Conservation (phyloP, 2,329 filamentous ascomycete genomes). For the Aspergillus sp. region DNA sequence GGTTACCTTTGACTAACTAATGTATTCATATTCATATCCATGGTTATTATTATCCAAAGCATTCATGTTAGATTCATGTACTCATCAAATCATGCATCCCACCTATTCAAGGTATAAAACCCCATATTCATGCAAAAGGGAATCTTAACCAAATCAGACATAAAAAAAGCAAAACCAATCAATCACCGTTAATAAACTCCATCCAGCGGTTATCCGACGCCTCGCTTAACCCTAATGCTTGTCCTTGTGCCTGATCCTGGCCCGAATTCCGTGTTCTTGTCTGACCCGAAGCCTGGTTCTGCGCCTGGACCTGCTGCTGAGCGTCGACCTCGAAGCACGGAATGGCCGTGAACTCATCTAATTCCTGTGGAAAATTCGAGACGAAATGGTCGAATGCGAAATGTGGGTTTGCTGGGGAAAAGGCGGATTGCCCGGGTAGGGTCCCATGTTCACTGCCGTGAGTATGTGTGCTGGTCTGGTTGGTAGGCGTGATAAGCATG, state of each 20-base stretch:
- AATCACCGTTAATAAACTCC: conserved; percentile 22
- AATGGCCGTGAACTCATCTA: conserved; percentile 34
- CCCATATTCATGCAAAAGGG: neutral
- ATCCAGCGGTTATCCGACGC: conserved; percentile 25
- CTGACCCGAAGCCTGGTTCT: neutral
- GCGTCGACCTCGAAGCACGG: conserved; percentile 31
- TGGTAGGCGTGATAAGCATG: too few relatives aligned
- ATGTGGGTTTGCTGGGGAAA: conserved; percentile 22
- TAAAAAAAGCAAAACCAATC: neutral
- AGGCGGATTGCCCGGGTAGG: conserved; percentile 11
- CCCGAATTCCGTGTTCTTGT: neutral
- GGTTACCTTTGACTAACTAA: conserved; percentile 50
- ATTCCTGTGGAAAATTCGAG: conserved; percentile 33
- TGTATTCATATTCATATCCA: neutral
- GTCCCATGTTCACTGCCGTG: neutral
- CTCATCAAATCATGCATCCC: neutral
- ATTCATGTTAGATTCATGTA: neutral
- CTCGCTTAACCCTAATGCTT: neutral
- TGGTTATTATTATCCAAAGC: neutral
- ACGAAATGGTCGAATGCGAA: conserved; percentile 34
- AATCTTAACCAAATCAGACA: neutral
- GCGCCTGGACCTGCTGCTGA: conserved; percentile 15
- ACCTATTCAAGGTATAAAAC: neutral
- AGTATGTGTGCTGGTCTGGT: neutral
- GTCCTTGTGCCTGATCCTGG: neutral